Conservation (phyloP, 257 asterid genomes). For the Nicotiana benthamiana region DNA sequence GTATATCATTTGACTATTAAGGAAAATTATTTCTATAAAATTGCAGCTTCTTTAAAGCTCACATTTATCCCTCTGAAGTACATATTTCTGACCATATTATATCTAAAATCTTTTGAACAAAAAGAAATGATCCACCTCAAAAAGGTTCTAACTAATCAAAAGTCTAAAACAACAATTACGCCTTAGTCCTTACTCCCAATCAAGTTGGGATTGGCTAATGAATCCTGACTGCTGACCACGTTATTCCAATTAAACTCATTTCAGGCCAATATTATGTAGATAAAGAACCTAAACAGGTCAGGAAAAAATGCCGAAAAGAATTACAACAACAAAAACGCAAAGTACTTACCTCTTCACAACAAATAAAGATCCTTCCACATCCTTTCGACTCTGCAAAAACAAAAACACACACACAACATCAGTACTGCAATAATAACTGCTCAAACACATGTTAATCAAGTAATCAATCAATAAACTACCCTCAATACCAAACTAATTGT, state of each 20-base stretch:
- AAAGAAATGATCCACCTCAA: not conserved
- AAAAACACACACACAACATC: not conserved
- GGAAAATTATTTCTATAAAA: not conserved
- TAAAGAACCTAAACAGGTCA: not conserved
- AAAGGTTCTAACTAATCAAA: not conserved
- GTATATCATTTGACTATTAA: not conserved
- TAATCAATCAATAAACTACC: no score
- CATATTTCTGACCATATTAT: not conserved
- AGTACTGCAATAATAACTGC: not conserved
- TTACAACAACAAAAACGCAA: not conserved
- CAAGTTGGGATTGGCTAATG: no score
- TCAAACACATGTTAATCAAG: not conserved
- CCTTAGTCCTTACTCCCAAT: no score
- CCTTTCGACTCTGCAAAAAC: conserved; percentile 69
- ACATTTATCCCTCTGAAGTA: no score
- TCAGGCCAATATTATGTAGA: no score
- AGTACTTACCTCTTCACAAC: conserved; percentile 70
- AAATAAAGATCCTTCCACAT: conserved; percentile 88
- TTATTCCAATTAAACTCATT: no score
- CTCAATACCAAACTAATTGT: not conserved
- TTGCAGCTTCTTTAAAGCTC: not conserved
- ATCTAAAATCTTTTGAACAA: not conserved
- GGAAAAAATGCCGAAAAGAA: not conserved
- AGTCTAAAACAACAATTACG: no score
- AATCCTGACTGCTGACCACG: no score